Evolutionary conservation across 148 eudicot species (phyloP).

Genomic region (Cornus kousa): DNA sequence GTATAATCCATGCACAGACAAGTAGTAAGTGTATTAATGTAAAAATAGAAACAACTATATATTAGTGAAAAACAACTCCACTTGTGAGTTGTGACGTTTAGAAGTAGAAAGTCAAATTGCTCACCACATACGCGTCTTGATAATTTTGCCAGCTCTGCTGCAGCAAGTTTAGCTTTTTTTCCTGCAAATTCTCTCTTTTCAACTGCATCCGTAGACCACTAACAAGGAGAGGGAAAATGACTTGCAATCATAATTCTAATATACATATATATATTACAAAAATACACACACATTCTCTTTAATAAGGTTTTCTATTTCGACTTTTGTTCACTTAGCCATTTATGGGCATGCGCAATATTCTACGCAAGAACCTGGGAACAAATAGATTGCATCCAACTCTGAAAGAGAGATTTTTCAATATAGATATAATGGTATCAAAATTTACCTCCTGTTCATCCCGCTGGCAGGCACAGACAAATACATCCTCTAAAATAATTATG

Average conservation of each 20-base stretch:
- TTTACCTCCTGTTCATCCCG: constrained; percentile 84
- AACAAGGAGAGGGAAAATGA: constrained; percentile 1
- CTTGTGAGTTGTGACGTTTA: not conserved
- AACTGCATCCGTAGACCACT: constrained; percentile 88
- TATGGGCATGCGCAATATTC: not conserved
- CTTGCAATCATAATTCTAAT: constrained; percentile 4
- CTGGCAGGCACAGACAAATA: constrained; percentile 71
- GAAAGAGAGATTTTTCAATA: not conserved
- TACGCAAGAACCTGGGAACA: constrained; percentile 7
- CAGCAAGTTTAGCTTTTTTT: constrained; percentile 95
- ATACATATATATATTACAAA: not conserved
- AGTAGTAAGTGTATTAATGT: not conserved
- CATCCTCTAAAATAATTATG: constrained; percentile 82
- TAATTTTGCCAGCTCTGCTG: constrained; percentile 94
- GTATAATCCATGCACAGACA: too few species aligned
- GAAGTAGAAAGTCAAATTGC: constrained; percentile 18
- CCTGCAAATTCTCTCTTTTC: constrained; percentile 86
- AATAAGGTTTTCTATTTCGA: not conserved
- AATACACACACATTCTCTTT: not conserved
- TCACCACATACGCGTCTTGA: constrained; percentile 95
- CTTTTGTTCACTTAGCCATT: not conserved
- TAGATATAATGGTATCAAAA: constrained; percentile 9
- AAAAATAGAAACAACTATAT: not conserved
- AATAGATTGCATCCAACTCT: not conserved
- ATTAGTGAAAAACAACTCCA: constrained; percentile 10